phyloP scores from a whole-genome alignment of 495 filamentous ascomycete species.

The Cryomyces minteri region DNA sequence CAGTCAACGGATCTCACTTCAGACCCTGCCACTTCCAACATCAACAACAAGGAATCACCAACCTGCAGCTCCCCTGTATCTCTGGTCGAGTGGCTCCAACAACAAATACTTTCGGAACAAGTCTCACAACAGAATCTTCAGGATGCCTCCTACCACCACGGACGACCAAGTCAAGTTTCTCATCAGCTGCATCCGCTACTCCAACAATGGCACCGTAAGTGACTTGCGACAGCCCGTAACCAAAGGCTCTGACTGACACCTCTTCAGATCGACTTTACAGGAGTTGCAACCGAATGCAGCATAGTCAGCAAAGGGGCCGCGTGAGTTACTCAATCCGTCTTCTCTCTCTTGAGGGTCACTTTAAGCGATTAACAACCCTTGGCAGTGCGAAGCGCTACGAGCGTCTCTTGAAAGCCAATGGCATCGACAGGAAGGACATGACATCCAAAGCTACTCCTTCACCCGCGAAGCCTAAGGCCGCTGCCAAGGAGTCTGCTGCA shows the following conservation, averaged over 20 bases:
- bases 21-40: background rate
- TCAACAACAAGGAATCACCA: too few species aligned
- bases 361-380: background rate
- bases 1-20: background rate
- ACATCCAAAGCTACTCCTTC: background rate
- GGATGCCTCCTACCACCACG: conserved; percentile 28
- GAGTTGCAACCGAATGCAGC: background rate
- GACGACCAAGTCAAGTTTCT: conserved; percentile 45
- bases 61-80: too few species aligned
- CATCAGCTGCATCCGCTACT: conserved; percentile 41
- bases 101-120: too few species aligned
- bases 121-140: background rate
- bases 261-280: background rate
- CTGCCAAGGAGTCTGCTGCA: background rate
- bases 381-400: background rate
- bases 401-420: background rate
- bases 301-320: background rate
- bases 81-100: too few species aligned
- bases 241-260: background rate
- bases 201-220: conserved; percentile 35
- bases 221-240: background rate
- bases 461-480: background rate
- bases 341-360: background rate
- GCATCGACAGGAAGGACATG: background rate
- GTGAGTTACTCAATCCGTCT: background rate